phyloP scores from a whole-genome alignment of 371 early-diverging fungal species.

The Capniomyces stellatus region DNA sequence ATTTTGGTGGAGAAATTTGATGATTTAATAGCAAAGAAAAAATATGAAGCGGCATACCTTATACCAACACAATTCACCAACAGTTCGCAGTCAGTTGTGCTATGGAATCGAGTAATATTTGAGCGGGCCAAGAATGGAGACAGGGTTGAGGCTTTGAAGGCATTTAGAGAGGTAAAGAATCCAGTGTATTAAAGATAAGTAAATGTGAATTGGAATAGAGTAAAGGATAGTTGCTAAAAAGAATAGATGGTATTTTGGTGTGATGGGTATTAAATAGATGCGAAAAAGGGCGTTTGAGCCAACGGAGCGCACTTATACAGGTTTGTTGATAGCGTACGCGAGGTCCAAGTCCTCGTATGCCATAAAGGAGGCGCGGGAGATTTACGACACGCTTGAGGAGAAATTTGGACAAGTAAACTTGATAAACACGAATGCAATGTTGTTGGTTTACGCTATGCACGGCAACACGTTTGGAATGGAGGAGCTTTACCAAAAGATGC shows the following conservation, averaged over 20 bases:
- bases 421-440: background rate
- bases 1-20: conserved; percentile 2
- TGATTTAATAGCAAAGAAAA: background rate
- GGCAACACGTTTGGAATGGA: background rate
- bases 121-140: background rate
- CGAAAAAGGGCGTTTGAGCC: background rate
- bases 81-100: background rate
- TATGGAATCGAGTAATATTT: conserved; percentile 1
- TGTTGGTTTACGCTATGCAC: conserved; percentile 1
- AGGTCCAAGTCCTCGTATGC: background rate
- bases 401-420: background rate
- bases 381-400: background rate
- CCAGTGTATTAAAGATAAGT: no score
- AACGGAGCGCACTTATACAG: background rate
- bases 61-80: background rate
- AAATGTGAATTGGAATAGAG: no score
- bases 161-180: background rate
- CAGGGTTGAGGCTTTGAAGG: background rate
- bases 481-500: background rate
- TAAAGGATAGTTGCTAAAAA: no score
- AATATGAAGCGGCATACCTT: background rate
- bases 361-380: background rate
- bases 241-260: no score
- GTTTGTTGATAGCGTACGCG: background rate
- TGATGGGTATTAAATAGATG: no score